Conservation (phyloP, 352 stramenopile species). For the Aphanomyces astaci region DNA sequence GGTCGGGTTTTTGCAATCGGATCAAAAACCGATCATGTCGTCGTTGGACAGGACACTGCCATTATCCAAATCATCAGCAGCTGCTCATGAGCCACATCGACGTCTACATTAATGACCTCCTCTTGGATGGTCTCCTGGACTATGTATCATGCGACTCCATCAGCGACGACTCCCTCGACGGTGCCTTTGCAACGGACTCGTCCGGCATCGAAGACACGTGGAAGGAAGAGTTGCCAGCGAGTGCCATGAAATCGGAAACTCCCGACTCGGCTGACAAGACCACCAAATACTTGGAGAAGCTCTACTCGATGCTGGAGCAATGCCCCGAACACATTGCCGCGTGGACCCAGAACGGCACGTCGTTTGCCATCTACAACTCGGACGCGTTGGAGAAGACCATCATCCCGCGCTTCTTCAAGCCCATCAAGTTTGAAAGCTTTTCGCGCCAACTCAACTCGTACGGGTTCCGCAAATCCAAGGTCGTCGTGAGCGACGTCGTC, state of each 20-base stretch:
- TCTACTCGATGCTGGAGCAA: conserved; percentile 20
- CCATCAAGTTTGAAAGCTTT: conserved; percentile 94
- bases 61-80: background rate
- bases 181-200: background rate
- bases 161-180: conserved; percentile 14
- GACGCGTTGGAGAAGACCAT: conserved; percentile 78
- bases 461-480: conserved; percentile 72
- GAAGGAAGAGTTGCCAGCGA: background rate
- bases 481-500: conserved; percentile 3
- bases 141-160: conserved; percentile 4
- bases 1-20: background rate
- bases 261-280: conserved; percentile 5
- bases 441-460: conserved; percentile 94
- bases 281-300: conserved; percentile 24
- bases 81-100: background rate
- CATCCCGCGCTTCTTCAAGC: conserved; percentile 92
- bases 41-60: background rate
- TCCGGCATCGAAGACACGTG: conserved; percentile 3
- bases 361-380: conserved; percentile 82
- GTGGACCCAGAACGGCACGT: conserved; percentile 65
- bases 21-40: background rate
- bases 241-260: background rate
- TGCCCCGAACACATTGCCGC: conserved; percentile 19
- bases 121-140: conserved; percentile 19
- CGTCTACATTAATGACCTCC: background rate